Evolutionary conservation across 2,329 filamentous ascomycete species (phyloP), one percentile per base, ranked within the genome.

Genomic region (Coniochaeta ligniaria): DNA sequence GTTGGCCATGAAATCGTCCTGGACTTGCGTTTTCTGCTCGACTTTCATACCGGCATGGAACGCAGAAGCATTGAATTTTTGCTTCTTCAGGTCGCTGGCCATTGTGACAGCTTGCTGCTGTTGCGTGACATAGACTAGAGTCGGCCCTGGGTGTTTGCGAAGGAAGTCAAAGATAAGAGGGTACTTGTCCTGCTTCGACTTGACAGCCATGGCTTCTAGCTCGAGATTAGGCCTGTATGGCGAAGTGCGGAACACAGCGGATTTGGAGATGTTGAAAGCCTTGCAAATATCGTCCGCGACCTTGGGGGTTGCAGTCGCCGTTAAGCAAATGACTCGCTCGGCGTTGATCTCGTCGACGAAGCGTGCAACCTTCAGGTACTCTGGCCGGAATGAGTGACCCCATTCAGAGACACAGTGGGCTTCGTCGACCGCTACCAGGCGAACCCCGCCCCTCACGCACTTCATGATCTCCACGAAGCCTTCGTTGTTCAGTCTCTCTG

Each of bases 401-500:
- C 71, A 73, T n/a, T 83, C 80, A 3, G 82, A 84, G 43, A 86
- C 81, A 62, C 82, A 85, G 64, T 85, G 82, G 0, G 83, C 82
- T 65, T 85, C 82, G 43, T 85, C 83, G 0, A 85, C 78, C 1
- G 81, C 83, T 24, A 86, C 70, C 5, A 87, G 70, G 2, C 84
- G 78, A 1, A 86, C 75, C 7, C 83, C 83, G 2, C 83, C 83
- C 0, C 77, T 76, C 0, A 84, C 78, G 14, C 76, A 69, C 50
- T 80, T 82, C 69, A 86, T 83, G 17, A 73, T 80, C 55, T 80
- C 77, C 6, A 86, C 76, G 57, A 87, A 86, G 0, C 78, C 79
- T 65, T 86, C 83, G 60, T 86, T 86, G 66, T 85, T 86, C 12
- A 87, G 73, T 7, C 82, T 75, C 68, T 87, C 84, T 0, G 84